Base-by-base conservation (phyloP, 768 basidiomycete species). In the Panaeolus papilionaceus region DNA sequence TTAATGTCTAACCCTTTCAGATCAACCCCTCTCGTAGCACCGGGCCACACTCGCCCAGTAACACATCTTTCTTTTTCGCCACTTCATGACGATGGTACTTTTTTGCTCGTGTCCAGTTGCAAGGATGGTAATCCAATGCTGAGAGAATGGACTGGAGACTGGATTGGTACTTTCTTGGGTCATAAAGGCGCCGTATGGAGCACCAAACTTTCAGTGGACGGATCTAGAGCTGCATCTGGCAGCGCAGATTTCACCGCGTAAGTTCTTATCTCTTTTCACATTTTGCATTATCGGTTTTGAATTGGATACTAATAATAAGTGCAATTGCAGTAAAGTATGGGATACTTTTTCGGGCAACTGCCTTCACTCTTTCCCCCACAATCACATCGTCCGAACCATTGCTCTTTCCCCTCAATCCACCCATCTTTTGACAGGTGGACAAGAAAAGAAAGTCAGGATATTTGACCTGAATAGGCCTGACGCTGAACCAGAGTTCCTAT, bases 111-210 rank as follows among this genome's bases (percentile, higher is more conserved):
- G 75, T 98, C 96, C 66, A 93, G 93, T 73, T 99, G 98, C 84
- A 99, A 99, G 81, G 98, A 99, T 85, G 98, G 98, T 39, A 98
- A 95, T 74, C 96, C 95, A 54, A 96, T 97, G 94, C 82, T 98
- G 71, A 89, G 95, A 75, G 92, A 95, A 75, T 97, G 96, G 96
- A 93, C 94, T 65, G 97, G 97, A 39, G 98, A 99, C 79, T 99
- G 98, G 98, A 93, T 98, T 76, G 98, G 98, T 42, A 94, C 92
- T 18, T 94, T 93, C 77, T 84, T 94, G 47, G 92, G 92, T 26
- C 92, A 93, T 81, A 93, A 94, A 78, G 98, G 97, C 72, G 97
- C 97, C 8, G 97, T 99, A 3, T 99, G 97, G 97, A 90, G 93
- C 71, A 93, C 93, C 62, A 97, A 98, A 80, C 88, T 99, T 68